phyloP scores from a whole-genome alignment of 345 rosid species.

The Eucalyptus tenuipes region DNA sequence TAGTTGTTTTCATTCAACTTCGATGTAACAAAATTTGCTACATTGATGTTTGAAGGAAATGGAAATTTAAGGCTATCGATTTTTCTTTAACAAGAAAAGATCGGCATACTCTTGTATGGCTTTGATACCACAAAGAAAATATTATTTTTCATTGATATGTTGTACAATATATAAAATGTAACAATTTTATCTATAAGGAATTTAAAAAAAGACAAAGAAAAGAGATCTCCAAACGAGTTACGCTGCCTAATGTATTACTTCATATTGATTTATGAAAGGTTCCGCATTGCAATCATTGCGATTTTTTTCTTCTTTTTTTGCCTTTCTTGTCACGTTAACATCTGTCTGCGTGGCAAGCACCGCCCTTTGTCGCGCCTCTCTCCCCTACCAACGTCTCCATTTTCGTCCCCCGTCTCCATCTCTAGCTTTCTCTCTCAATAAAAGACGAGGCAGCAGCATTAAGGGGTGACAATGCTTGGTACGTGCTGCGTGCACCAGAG shows the following conservation, averaged over 20 bases:
- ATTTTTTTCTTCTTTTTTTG: too few species aligned
- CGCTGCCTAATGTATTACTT: too few species aligned
- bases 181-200: too few species aligned
- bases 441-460: neutral
- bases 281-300: neutral
- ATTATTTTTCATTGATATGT: too few species aligned
- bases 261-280: neutral
- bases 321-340: rapidly evolving
- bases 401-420: neutral
- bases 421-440: neutral
- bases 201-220: neutral
- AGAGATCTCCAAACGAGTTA: neutral
- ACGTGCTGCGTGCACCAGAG: neutral
- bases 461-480: neutral
- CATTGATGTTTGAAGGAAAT: neutral
- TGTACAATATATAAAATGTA: too few species aligned
- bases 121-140: too few species aligned
- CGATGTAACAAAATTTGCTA: too few species aligned
- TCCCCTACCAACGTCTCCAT: neutral
- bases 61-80: neutral
- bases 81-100: too few species aligned
- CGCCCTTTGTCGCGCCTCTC: neutral
- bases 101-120: neutral
- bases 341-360: neutral
- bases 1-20: too few species aligned